phyloP scores from a whole-genome alignment of 2,329 filamentous ascomycete species.

The Scedosporium boydii region DNA sequence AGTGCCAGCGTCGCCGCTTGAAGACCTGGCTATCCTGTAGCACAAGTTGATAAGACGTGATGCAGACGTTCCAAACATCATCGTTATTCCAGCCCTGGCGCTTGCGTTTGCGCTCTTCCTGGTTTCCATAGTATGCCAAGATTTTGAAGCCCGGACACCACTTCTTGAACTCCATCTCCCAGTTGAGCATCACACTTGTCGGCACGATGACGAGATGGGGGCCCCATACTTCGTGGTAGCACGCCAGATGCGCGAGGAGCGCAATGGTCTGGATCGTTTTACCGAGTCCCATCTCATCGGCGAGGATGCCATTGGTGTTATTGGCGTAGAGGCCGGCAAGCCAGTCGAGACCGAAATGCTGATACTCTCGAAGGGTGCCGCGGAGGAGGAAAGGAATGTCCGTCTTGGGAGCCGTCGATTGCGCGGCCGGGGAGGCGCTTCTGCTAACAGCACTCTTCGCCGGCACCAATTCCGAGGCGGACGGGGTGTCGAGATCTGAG shows the following conservation, averaged over 20 bases:
- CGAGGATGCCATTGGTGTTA: conserved; percentile 89
- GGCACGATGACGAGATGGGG: conserved; percentile 93
- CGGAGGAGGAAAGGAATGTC: conserved; percentile 75
- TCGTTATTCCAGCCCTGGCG: conserved; percentile 89
- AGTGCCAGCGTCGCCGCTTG: conserved; percentile 89
- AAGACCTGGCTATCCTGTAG: conserved; percentile 91
- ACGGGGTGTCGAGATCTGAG: conserved; percentile 36
- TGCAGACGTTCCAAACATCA: conserved; percentile 92
- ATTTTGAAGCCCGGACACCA: conserved; percentile 98
- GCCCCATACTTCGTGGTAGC: conserved; percentile 85
- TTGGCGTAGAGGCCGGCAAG: conserved; percentile 86
- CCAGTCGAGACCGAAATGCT: conserved; percentile 96
- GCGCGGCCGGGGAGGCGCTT: conserved; percentile 23
- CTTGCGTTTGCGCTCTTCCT: conserved; percentile 85
- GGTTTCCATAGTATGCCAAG: conserved; percentile 88
- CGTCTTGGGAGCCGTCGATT: conserved; percentile 41
- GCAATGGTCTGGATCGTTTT: conserved; percentile 99
- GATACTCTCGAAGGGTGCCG: conserved; percentile 87
- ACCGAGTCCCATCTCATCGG: conserved; percentile 96
- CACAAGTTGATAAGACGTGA: conserved; percentile 95
- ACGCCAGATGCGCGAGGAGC: conserved; percentile 83
- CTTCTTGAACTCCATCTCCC: conserved; percentile 99
- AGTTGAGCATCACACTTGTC: conserved; percentile 97
- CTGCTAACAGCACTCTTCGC: conserved; percentile 16
- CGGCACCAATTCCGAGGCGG: conserved; percentile 23